Base-by-base conservation (phyloP, 805 yeast genomes). In the Lachancea lanzarotensis region DNA sequence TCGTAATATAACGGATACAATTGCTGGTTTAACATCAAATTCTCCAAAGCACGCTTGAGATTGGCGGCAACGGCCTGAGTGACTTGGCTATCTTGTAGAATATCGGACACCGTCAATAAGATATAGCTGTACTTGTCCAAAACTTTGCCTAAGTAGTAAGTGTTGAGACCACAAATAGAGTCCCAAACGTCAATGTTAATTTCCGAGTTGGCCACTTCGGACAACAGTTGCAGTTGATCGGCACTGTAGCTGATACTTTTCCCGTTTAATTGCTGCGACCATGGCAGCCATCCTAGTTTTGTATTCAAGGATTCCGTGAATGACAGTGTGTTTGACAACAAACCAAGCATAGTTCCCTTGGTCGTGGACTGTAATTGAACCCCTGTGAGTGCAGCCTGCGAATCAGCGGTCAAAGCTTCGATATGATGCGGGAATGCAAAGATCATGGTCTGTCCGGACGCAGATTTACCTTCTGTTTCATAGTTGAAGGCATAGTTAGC, bases 41-140 rank as follows among this genome's bases (percentile, higher is more conserved):
- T 50, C 9, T 57, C 62, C 50, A 78, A 73, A 0, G 81, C 79
- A 1, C 56, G 54, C 51, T 77, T 71, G 54, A 75, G 40, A 16
- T 55, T 59, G 3, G 43, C 50, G 39, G 73, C 62, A 8, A 73
- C 60, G 4, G 65, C 52, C 6, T 55, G 48, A 2, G 78, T 63
- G 8, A 63, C 68, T 5, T 52, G 63, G n/a, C 65, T 59, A 50
- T 74, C 76, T 37, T 68, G 56, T 43, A 78, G 56, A 29, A 79
- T 69, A 20, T 74, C 78, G 49, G 69, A 66, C 15, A 76, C 71
- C 11, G 75, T 75, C 45, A 75, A 68, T 46, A 78, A 65, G 40
- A 79, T 73, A 57, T 76, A 74, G 8, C 82, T 79, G 54, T 74
- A 79, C 53, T 76, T 78, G 58, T 76, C 82, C 27, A 77, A 47